These are phyloP conservation scores for Pelargonium citronellum DNA, from an alignment of 441 rosid genomes.

Conservation along the genomic window DNA sequence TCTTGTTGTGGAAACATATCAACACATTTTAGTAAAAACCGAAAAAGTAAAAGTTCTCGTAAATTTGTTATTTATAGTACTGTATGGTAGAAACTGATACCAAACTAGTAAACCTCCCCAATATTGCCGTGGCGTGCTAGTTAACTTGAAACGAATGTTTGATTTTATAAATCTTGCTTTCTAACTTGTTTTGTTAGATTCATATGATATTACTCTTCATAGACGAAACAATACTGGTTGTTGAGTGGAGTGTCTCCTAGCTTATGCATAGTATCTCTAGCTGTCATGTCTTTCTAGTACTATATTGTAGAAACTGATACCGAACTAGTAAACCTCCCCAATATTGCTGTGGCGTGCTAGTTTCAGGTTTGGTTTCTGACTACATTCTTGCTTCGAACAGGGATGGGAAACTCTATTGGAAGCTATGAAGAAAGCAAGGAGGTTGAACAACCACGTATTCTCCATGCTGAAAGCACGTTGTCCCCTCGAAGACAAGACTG, in stretches of 20 bases:
- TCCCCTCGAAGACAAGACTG: conserved; percentile 90
- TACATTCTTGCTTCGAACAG: conserved; percentile 29
- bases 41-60: no score
- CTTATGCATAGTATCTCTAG: conserved; percentile 8
- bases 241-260: conserved; percentile 11
- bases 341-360: no score
- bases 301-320: no score
- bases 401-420: conserved; percentile 90
- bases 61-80: no score
- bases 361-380: conserved; percentile 1
- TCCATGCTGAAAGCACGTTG: conserved; percentile 97
- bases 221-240: neutral
- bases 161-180: neutral
- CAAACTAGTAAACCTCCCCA: neutral
- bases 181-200: neutral
- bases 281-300: conserved; percentile 20
- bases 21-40: no score
- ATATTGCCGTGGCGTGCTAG: neutral
- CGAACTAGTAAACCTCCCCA: no score
- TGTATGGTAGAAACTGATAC: no score
- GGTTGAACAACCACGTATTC: conserved; percentile 95
- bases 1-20: no score
- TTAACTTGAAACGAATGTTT: neutral
- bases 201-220: neutral
- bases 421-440: conserved; percentile 94